Percentiles rank a stretch among this genome's conserved stretches.
phyloP scores from a whole-genome alignment of 352 stramenopile genomes.

The Phytophthora niederhauseri region DNA sequence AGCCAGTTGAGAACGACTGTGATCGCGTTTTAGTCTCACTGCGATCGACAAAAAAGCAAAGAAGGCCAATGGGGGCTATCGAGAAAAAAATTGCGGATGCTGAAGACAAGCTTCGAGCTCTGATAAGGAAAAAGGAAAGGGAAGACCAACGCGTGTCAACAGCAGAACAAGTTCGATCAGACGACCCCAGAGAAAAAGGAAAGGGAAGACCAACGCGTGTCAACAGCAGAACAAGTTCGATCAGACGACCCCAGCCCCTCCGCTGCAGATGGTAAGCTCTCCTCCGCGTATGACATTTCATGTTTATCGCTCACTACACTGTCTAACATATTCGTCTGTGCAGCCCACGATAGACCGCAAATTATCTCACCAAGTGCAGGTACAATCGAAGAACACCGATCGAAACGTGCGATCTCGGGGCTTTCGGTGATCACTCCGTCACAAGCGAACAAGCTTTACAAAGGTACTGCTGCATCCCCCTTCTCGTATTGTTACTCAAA shows the following conservation, averaged over 20 bases:
- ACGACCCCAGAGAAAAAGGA: conserved; percentile 7
- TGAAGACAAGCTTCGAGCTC: conserved; percentile 14
- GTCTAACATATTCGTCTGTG: conserved; percentile 2
- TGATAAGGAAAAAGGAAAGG: conserved; percentile 7
- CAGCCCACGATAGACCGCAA: conserved; percentile 4
- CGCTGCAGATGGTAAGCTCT: conserved; percentile 8
- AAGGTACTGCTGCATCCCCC: background rate
- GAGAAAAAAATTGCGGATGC: conserved; percentile 10
- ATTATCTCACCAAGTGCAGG: background rate
- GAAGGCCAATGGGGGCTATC: too few species aligned
- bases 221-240: background rate
- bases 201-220: background rate
- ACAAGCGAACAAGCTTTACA: background rate
- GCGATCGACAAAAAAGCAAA: too few species aligned
- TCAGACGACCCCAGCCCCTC: conserved; percentile 3
- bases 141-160: background rate
- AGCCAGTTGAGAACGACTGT: conserved; percentile 5
- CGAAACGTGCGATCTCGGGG: background rate
- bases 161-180: background rate
- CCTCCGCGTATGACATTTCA: background rate
- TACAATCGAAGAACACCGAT: conserved; percentile 6
- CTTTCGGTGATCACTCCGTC: background rate
- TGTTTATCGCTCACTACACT: background rate
- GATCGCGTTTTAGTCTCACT: too few species aligned
- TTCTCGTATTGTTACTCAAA: background rate